phyloP scores from a whole-genome alignment of 306 rosid genomes.

The Vigna unguiculata region DNA sequence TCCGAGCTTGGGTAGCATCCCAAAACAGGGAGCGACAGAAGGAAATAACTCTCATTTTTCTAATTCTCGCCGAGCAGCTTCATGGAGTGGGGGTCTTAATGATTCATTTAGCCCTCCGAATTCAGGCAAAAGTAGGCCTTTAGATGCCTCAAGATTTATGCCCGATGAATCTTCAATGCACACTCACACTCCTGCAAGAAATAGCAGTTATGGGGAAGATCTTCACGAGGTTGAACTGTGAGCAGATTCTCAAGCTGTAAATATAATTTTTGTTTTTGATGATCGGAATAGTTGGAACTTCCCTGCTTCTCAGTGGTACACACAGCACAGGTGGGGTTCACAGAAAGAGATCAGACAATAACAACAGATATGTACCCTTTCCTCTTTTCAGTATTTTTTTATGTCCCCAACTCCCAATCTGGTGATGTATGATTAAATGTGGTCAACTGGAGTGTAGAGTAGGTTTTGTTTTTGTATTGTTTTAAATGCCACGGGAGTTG shows the following conservation, averaged over 20 bases:
- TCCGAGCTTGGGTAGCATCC: slow-evolving; percentile 71
- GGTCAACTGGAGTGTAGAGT: slow-evolving; percentile 39
- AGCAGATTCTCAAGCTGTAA: slow-evolving; percentile 66
- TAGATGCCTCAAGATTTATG: slow-evolving; percentile 56
- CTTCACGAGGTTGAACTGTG: slow-evolving; percentile 95
- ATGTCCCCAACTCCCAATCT: slow-evolving; percentile 43
- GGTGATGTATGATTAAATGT: slow-evolving; percentile 46
- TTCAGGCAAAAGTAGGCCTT: slow-evolving; percentile 49
- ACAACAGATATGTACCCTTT: not conserved
- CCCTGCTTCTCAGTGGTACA: slow-evolving; percentile 53
- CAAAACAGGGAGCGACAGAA: slow-evolving; percentile 47
- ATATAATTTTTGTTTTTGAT: slow-evolving; percentile 78
- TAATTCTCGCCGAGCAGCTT: slow-evolving; percentile 74
- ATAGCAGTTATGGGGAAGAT: slow-evolving; percentile 68
- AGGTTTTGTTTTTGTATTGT: slow-evolving; percentile 41
- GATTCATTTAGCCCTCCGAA: slow-evolving; percentile 59
- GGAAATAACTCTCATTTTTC: slow-evolving; percentile 45
- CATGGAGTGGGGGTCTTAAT: slow-evolving; percentile 78
- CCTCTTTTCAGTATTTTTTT: slow-evolving; percentile 23
- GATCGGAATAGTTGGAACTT: slow-evolving; percentile 55
- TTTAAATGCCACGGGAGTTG: slow-evolving; percentile 51
- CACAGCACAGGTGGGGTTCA: slow-evolving; percentile 51
- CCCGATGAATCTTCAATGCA: slow-evolving; percentile 51
- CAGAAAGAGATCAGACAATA: slow-evolving; percentile 28
- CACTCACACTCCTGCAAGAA: slow-evolving; percentile 41